These are phyloP conservation scores for Botrytis hyacinthi DNA, from an alignment of 2,329 filamentous ascomycete genomes.

Conservation along the genomic window DNA sequence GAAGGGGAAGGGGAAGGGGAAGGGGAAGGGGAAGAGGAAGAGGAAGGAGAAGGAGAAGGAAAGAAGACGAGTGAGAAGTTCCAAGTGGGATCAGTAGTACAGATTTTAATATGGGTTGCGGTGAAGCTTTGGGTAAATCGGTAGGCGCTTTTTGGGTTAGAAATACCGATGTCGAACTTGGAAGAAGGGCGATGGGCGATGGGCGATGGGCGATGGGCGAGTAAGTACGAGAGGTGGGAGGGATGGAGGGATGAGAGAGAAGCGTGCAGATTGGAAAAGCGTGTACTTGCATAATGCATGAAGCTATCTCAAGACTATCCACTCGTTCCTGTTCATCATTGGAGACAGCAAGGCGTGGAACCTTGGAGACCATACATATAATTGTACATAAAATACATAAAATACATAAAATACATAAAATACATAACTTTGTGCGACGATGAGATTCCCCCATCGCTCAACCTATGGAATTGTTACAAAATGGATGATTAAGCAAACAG, in stretches of 20 bases:
- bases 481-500: neutral
- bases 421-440: neutral
- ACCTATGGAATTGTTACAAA: neutral
- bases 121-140: conserved; percentile 1
- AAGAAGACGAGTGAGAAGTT: neutral
- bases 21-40: neutral
- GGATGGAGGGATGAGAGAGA: neutral
- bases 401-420: neutral
- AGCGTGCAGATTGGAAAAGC: neutral
- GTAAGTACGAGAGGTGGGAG: neutral
- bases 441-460: neutral
- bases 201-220: neutral
- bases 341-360: neutral
- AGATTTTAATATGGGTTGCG: conserved; percentile 12
- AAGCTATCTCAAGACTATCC: neutral
- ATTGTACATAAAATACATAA: neutral
- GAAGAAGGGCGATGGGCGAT: neutral
- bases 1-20: neutral
- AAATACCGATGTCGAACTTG: neutral
- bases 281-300: conserved; percentile 8
- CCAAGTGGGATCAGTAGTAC: neutral
- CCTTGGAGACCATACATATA: neutral
- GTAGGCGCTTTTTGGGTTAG: too few species aligned
- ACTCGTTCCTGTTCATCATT: conserved; percentile 2
- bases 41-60: neutral